Evolutionary conservation across 2,329 filamentous ascomycete genomes (phyloP).

Genomic region (Fusarium veterinarium): DNA sequence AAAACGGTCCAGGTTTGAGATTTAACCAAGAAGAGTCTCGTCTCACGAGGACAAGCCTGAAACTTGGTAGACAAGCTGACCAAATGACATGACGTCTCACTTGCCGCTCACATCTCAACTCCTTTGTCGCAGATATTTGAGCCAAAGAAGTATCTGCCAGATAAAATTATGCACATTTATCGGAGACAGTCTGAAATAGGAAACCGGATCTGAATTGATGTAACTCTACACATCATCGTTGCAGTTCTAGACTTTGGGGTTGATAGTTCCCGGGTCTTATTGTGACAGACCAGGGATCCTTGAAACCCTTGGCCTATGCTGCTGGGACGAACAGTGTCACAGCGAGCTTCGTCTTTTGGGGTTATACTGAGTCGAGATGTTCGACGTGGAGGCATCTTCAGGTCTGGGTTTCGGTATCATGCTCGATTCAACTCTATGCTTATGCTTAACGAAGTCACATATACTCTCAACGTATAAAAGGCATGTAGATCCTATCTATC

Average conservation of each 20-base stretch:
- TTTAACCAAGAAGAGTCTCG: neutral
- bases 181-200: conserved; percentile 8
- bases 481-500: neutral
- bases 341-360: conserved; percentile 24
- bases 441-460: conserved; percentile 15
- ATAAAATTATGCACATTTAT: conserved; percentile 4
- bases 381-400: neutral
- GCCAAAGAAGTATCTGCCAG: conserved; percentile 26
- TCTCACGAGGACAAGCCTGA: neutral
- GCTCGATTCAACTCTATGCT: conserved; percentile 5
- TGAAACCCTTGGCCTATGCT: conserved; percentile 26
- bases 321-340: conserved; percentile 33
- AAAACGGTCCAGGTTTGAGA: neutral
- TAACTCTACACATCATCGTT: neutral
- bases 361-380: conserved; percentile 1
- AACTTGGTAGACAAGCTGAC: conserved; percentile 18
- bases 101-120: conserved; percentile 33
- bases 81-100: conserved; percentile 34
- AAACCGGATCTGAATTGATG: neutral
- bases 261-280: conserved; percentile 1
- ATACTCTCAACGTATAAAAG: conserved; percentile 27
- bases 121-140: conserved; percentile 26
- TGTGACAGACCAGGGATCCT: conserved; percentile 25
- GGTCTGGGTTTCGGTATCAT: conserved; percentile 4
- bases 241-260: neutral